Percentiles rank a stretch among this genome's conserved stretches.
phyloP scores from a whole-genome alignment of 306 rosid genomes.

The Glycine latifolia region DNA sequence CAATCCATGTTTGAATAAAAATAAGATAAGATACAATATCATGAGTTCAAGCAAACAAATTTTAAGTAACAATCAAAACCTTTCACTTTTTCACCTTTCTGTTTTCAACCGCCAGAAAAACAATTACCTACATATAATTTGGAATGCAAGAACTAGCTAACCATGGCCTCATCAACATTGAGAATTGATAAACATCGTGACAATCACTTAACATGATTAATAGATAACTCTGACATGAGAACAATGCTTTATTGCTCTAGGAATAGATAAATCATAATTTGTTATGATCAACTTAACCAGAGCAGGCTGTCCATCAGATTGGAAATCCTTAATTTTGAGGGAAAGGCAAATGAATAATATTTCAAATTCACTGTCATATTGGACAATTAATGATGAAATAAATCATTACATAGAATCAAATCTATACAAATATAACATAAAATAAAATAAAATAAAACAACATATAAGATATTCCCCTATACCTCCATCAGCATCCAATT shows the following conservation, averaged over 20 bases:
- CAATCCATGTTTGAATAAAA: background rate
- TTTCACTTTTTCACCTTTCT: background rate
- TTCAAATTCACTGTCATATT: too few relatives aligned
- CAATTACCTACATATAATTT: background rate
- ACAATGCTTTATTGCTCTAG: background rate
- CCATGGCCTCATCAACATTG: background rate
- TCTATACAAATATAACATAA: too few relatives aligned
- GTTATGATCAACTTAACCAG: constrained; percentile 19
- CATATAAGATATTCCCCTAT: too few relatives aligned
- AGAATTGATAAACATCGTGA: constrained; percentile 17
- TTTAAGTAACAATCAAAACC: background rate
- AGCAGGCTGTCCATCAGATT: background rate
- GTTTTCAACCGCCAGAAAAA: background rate
- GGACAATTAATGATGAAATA: too few relatives aligned
- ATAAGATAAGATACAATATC: constrained; percentile 1
- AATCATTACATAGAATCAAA: too few relatives aligned
- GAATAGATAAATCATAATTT: constrained; percentile 17
- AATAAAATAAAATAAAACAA: too few relatives aligned
- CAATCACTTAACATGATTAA: background rate
- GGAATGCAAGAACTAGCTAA: background rate
- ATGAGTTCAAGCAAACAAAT: constrained; percentile 14
- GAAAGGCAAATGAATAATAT: too few relatives aligned
- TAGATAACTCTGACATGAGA: too few relatives aligned
- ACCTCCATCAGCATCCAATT: too few relatives aligned
- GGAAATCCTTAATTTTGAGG: too few relatives aligned